Conservation (phyloP, 1,284 basidiomycete genomes). For the Apiotrichum siamense region DNA sequence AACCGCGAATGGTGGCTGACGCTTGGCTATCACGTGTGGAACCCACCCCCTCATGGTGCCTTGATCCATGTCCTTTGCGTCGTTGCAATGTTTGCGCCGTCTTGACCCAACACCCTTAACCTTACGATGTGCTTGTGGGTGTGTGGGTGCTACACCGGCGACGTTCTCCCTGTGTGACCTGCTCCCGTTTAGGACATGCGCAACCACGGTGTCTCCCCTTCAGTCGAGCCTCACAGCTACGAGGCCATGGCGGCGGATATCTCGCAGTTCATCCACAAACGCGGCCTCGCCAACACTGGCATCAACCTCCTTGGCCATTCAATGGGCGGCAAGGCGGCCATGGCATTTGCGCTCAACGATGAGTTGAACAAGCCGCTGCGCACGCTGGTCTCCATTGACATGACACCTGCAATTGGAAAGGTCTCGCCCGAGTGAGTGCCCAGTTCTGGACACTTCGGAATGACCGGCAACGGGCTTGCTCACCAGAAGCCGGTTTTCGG, state of each 20-base stretch:
- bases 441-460: not conserved
- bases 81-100: not conserved
- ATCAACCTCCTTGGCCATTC: conserved; percentile 54
- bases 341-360: conserved; percentile 51
- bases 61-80: not conserved
- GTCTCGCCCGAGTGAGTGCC: conserved; percentile 51
- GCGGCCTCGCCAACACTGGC: conserved; percentile 36
- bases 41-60: not conserved
- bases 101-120: too few relatives aligned
- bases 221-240: conserved; percentile 50
- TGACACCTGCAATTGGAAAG: conserved; percentile 51
- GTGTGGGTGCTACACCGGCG: too few relatives aligned
- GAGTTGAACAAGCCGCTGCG: conserved; percentile 43
- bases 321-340: conserved; percentile 56
- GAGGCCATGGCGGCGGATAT: conserved; percentile 49
- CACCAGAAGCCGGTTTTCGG: too few relatives aligned
- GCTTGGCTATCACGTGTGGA: not conserved
- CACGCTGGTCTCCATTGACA: conserved; percentile 52
- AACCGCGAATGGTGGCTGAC: not conserved
- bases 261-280: conserved; percentile 46
- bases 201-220: conserved; percentile 54
- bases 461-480: not conserved
- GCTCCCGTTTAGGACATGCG: conserved; percentile 49
- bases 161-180: not conserved
- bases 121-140: too few relatives aligned